These are phyloP conservation scores for Vaccinium darrowii DNA, from an alignment of 148 eudicot genomes.

Conservation along the genomic window DNA sequence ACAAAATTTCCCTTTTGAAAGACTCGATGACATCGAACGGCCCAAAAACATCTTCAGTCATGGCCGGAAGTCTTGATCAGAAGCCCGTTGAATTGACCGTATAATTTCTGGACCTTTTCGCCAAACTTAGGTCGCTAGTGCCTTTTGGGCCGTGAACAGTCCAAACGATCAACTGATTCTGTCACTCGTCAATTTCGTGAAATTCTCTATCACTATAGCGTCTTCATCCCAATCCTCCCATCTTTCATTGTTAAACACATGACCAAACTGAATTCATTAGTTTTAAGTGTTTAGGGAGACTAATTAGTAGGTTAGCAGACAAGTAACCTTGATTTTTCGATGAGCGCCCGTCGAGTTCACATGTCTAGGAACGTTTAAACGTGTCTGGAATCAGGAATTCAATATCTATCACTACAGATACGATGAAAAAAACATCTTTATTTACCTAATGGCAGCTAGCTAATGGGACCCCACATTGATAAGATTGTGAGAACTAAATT, in stretches of 20 bases:
- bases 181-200: background rate
- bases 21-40: no score
- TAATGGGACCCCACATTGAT: background rate
- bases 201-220: background rate
- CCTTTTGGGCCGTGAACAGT: no score
- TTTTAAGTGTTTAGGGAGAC: background rate
- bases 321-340: background rate
- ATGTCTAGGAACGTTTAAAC: background rate
- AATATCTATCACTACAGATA: background rate
- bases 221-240: background rate
- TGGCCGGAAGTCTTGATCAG: no score
- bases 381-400: background rate
- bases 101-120: no score
- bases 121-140: no score
- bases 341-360: background rate
- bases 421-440: background rate
- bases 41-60: no score
- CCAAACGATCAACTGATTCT: no score
- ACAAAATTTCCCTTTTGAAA: no score
- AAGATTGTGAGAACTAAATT: slow-evolving; percentile 9
- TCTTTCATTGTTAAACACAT: background rate
- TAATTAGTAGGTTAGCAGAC: background rate
- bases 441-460: slow-evolving; percentile 7
- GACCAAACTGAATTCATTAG: background rate
- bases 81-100: no score